Percentiles rank a stretch among this genome's conserved stretches.
These are phyloP conservation scores for Solanum piurae DNA, from an alignment of 257 asterid genomes.

Conservation along the genomic window DNA sequence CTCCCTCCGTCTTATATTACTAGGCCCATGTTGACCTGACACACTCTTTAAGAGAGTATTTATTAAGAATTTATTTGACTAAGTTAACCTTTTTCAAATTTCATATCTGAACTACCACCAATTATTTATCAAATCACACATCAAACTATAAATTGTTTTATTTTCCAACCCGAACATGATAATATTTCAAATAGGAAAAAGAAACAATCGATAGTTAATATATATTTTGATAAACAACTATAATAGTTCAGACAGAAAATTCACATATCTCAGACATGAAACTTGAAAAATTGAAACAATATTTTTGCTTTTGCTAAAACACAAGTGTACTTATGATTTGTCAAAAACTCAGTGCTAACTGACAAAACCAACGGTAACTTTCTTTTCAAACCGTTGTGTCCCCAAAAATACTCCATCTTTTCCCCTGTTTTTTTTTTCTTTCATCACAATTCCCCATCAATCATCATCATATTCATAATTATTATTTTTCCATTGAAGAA, in stretches of 20 bases:
- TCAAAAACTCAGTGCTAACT: slow-evolving; percentile 2
- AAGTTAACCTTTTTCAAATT: neutral
- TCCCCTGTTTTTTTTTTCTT: neutral
- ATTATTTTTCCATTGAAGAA: neutral
- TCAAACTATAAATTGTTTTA: neutral
- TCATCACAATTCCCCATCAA: neutral
- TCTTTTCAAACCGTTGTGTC: neutral
- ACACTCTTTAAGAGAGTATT: neutral
- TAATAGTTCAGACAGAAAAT: too few relatives aligned
- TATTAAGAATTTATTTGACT: neutral
- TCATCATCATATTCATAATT: neutral
- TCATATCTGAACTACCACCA: accelerated
- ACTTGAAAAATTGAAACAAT: accelerated
- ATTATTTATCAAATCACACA: neutral
- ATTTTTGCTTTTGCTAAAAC: too few relatives aligned
- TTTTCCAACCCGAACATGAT: neutral
- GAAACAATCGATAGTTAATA: accelerated
- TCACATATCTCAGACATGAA: neutral
- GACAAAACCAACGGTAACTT: slow-evolving; percentile 29
- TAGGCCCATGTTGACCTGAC: too few relatives aligned
- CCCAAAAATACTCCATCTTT: neutral
- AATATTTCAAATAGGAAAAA: neutral
- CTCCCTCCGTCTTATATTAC: too few relatives aligned
- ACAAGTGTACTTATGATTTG: neutral
- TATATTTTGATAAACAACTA: neutral